Evolutionary conservation across 75 land plant genomes (phyloP).

Genomic region (Picea sitchensis): DNA sequence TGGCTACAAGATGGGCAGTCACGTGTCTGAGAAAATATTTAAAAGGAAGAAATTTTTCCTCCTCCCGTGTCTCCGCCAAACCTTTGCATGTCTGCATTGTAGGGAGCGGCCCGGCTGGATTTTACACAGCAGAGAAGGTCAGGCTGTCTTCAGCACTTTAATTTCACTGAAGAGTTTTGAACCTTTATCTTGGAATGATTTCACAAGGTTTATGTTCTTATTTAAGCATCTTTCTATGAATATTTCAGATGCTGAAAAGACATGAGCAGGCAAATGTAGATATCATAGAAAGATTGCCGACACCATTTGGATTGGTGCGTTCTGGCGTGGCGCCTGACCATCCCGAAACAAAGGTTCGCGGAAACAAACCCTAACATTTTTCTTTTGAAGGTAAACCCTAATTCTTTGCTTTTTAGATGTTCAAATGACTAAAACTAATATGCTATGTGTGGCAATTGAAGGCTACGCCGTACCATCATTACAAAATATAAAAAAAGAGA

Average conservation of each 20-base stretch:
- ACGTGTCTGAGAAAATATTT: neutral
- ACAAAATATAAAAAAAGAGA: no score
- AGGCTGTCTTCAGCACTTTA: neutral
- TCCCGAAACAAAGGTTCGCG: conserved; percentile 88
- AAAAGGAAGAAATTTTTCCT: conserved; percentile 16
- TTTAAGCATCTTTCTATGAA: neutral
- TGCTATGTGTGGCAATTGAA: no score
- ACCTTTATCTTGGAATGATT: neutral
- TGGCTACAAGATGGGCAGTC: no score
- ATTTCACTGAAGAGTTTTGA: neutral
- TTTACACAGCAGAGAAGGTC: conserved; percentile 99
- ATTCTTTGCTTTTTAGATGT: no score
- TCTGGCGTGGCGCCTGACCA: conserved; percentile 99
- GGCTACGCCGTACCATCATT: no score
- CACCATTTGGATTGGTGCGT: conserved; percentile 95
- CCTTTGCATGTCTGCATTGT: conserved; percentile 82
- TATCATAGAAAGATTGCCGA: conserved; percentile 86
- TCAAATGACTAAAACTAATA: no score
- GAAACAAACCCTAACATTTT: no score
- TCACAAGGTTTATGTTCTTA: neutral
- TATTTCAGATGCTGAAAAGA: conserved; percentile 65
- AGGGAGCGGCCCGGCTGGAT: conserved; percentile 98
- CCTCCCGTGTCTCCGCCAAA: conserved; percentile 9
- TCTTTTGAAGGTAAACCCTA: no score
- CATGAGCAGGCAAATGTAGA: conserved; percentile 63